Conservation (phyloP, 129 eudicot genomes). For the Saussurea involucrata region DNA sequence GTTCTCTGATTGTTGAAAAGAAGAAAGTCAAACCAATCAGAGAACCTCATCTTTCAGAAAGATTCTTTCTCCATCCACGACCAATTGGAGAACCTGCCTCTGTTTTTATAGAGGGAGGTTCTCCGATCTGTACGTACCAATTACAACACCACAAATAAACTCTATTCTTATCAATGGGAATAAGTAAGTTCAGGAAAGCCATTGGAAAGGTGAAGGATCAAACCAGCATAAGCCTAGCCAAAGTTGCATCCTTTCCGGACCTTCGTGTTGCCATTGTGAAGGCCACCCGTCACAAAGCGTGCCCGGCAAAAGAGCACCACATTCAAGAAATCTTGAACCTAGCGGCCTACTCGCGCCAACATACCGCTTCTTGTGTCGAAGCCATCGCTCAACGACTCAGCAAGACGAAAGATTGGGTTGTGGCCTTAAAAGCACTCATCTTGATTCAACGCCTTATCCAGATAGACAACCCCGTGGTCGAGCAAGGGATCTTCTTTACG, state of each 20-base stretch:
- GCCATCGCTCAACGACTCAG: constrained; percentile 57
- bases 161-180: constrained; percentile 31
- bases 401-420: constrained; percentile 84
- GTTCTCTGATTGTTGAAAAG: constrained; percentile 5
- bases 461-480: constrained; percentile 58
- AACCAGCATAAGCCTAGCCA: constrained; percentile 80
- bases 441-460: constrained; percentile 61
- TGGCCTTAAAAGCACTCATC: constrained; percentile 67
- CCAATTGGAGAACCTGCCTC: constrained; percentile 11
- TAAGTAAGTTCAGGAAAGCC: constrained; percentile 60
- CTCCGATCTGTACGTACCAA: constrained; percentile 1
- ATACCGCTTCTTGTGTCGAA: constrained; percentile 46
- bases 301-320: constrained; percentile 63
- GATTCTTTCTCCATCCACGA: constrained; percentile 1
- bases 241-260: constrained; percentile 59
- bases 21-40: not conserved
- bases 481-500: constrained; percentile 75
- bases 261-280: constrained; percentile 81
- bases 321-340: constrained; percentile 56
- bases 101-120: not conserved
- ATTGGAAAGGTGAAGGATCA: constrained; percentile 82
- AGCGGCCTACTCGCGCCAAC: constrained; percentile 47
- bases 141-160: not conserved
- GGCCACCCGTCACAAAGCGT: constrained; percentile 74
- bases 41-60: not conserved